These are phyloP conservation scores for Monilinia polystroma DNA, from an alignment of 2,329 filamentous ascomycete species.

Conservation along the genomic window DNA sequence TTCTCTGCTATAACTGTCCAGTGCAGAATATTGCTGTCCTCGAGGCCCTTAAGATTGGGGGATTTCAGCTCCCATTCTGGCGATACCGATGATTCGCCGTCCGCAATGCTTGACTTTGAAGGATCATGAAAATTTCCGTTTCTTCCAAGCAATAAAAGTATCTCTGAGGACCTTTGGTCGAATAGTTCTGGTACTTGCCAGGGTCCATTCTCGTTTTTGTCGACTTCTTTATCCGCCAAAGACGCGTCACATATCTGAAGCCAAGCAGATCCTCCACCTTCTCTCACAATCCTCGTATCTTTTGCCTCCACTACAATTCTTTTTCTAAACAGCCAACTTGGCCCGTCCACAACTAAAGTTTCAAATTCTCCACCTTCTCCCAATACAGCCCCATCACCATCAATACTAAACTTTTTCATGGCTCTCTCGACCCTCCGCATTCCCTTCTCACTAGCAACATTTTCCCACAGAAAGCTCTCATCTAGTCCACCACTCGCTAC, in stretches of 20 bases:
- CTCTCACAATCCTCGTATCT: conserved; percentile 54
- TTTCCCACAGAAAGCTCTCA: conserved; percentile 74
- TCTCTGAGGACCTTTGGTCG: conserved; percentile 57
- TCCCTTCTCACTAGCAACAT: conserved; percentile 62
- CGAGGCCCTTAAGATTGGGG: neutral
- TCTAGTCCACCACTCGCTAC: conserved; percentile 88
- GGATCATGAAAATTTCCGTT: conserved; percentile 1
- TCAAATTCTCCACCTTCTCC: conserved; percentile 97
- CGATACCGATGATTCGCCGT: neutral
- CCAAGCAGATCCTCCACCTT: conserved; percentile 77
- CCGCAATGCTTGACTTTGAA: neutral
- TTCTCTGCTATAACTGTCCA: conserved; percentile 29
- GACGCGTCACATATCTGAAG: conserved; percentile 59
- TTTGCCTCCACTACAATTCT: conserved; percentile 61
- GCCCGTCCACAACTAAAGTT: conserved; percentile 83
- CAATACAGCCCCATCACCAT: conserved; percentile 67
- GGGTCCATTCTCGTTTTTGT: conserved; percentile 40
- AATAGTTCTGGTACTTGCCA: conserved; percentile 63
- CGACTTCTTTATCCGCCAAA: conserved; percentile 45
- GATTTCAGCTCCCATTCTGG: conserved; percentile 9
- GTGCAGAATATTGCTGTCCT: conserved; percentile 21
- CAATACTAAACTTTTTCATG: conserved; percentile 65
- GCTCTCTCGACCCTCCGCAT: conserved; percentile 51
- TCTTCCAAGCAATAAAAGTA: conserved; percentile 26
- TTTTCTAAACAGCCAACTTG: conserved; percentile 67